Evolutionary conservation across 768 basidiomycete species (phyloP), one percentile per base, ranked within the genome.

Genomic region (Nidularia sp.): DNA sequence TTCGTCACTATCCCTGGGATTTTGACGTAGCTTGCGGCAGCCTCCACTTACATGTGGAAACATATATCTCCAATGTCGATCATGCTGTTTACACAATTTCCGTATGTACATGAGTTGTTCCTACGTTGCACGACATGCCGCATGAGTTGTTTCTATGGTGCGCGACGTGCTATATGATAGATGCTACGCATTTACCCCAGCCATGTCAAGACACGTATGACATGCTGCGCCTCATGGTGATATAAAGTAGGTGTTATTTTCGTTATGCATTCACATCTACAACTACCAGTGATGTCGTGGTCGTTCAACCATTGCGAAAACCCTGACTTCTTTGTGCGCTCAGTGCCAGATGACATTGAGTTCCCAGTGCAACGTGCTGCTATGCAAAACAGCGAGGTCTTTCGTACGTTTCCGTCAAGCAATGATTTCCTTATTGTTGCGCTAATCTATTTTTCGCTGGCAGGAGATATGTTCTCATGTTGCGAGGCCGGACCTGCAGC

Each of bases 401-500:
- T 89, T 58, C 70, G 86, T 86, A 66, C 52, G 83, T 67, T 15
- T 12, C 44, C 34, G 57, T 49, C 31, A 22, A 47, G 57, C 41
- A 33, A 39, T 34, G 41, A 41, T 15, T 42, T 22, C 52, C 34
- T 31, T 49, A 33, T 54, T 44, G 48, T 39, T 34, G 18, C 22
- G 51, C 46, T 51, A 49, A 48, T 49, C 56, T 35, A 53, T 45
- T 43, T 50, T 32, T 47, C 56, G 39, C 59, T 59, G 9, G 61
- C 8, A 88, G 86, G 76, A 29, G 77, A 85, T 60, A 88, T 89
- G 87, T 88, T 89, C 62, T 66, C 72, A 25, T 77, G 77, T 55
- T 86, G 85, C 55, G 76, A 81, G 48, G 54, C 51, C n/a, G 57
- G 51, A 48, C 49, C 51, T 51, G 52, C 59, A 44, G 51, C 50